Evolutionary conservation across 2,329 filamentous ascomycete genomes (phyloP).

Genomic region (Aciculosporium take): DNA sequence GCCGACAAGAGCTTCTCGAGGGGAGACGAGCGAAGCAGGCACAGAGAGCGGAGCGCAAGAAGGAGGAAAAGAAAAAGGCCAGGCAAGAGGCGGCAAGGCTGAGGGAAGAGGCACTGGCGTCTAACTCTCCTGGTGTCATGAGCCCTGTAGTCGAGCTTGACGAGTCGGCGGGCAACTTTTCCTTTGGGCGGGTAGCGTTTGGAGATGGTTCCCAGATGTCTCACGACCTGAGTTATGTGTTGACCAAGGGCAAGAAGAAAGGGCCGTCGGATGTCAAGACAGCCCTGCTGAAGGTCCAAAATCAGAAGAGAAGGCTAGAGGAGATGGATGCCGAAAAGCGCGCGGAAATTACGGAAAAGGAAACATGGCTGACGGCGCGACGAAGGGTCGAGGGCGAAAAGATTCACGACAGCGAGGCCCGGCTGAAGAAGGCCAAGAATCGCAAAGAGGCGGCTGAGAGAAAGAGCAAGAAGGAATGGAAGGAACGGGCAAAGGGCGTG

Average conservation of each 20-base stretch:
- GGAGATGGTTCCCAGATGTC: conserved; percentile 71
- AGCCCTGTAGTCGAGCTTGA: conserved; percentile 39
- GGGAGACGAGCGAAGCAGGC: conserved; percentile 76
- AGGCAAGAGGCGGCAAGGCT: conserved; percentile 65
- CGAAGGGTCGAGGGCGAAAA: conserved; percentile 81
- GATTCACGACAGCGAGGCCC: conserved; percentile 68
- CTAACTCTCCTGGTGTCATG: conserved; percentile 46
- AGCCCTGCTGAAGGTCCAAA: conserved; percentile 72
- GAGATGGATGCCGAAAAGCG: conserved; percentile 67
- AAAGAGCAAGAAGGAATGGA: conserved; percentile 86
- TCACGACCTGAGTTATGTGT: conserved; percentile 50
- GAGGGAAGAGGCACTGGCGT: conserved; percentile 48
- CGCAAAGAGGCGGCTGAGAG: conserved; percentile 80
- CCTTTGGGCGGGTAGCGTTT: conserved; percentile 86
- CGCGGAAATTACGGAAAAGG: conserved; percentile 81
- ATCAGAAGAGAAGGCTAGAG: conserved; percentile 68
- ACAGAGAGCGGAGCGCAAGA: conserved; percentile 76
- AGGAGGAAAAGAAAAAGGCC: conserved; percentile 62
- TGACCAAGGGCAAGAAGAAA: conserved; percentile 47
- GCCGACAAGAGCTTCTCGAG: conserved; percentile 84
- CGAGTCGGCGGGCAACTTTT: conserved; percentile 52
- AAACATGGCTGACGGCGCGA: conserved; percentile 83
- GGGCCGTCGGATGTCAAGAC: conserved; percentile 75
- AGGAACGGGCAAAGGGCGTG: conserved; percentile 56
- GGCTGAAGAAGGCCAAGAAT: conserved; percentile 91